Evolutionary conservation across 768 basidiomycete species (phyloP), one percentile per base, ranked within the genome.

Genomic region (Kondoa subrosea): DNA sequence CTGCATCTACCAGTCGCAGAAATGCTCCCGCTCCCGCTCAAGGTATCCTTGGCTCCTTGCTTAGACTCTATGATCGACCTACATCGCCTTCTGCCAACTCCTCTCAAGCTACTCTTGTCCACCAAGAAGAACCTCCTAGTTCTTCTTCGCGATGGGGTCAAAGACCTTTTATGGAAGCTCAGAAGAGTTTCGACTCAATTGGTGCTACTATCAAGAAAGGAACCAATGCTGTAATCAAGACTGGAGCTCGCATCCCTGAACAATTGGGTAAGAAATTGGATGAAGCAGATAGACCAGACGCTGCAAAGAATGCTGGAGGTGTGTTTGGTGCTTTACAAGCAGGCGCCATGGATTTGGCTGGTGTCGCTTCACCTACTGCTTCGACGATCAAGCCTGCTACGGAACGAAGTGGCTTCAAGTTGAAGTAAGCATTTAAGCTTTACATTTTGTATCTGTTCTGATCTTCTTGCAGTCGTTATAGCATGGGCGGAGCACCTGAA

Each of bases 21-120:
- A 50, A 50, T 21, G 40, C 40, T 8, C 21, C 40, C 21, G 16
- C 58, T 4, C 26, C 26, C 58, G 31, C 61, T 3, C 17, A 17
- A 4, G 69, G 69, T 15, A 67, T 70, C 16, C 56, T 70, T 25
- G 63, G 61, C 1, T 62, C 69, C 32, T 34, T 70, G 1, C 67
- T 70, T 1, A 63, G 65, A 50, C 61, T 70, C 3, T 70, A 70
- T 40, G 69, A 68, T 2, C 69, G 68, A 34, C 69, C 58, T 15
- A 26, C 26, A 8, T 32, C 33, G 29, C 69, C 32, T 3, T 64
- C 69, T 1, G 62, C 59, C 12, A 27, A 60, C 21, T 70, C 69
- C 21, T 68, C 69, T 3, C 61, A 68, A 56, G 69, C 63, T 2
- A 67, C 69, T 32, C 33, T 68, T 2, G 66, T 68, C 29, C 8